phyloP scores from a whole-genome alignment of 2,329 filamentous ascomycete genomes.

The Nakataea oryzae region DNA sequence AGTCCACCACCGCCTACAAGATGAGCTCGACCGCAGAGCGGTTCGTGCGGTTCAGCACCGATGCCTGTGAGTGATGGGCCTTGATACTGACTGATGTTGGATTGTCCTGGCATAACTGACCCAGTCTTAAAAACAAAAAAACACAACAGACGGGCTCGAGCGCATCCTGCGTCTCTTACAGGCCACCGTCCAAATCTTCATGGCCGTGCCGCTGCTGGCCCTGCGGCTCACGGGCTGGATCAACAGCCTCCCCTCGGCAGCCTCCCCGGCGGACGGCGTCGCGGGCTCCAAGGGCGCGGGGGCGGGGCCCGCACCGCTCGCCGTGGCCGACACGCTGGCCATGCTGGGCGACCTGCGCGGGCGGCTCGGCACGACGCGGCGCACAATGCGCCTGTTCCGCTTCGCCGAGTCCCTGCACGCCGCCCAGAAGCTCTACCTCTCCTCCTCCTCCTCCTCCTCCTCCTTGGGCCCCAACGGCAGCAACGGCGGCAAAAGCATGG shows the following conservation, averaged over 20 bases:
- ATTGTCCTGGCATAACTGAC: not conserved
- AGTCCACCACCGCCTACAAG: not conserved
- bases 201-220: constrained; percentile 28
- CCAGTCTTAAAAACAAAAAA: not conserved
- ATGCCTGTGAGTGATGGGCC: constrained; percentile 29
- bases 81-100: not conserved
- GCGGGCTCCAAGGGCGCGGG: not conserved
- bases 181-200: constrained; percentile 35
- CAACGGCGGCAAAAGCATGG: constrained; percentile 15
- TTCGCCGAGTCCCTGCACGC: constrained; percentile 50
- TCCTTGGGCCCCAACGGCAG: not conserved
- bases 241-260: constrained; percentile 16
- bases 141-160: constrained; percentile 51
- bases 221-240: not conserved
- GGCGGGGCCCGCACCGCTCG: constrained; percentile 6
- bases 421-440: constrained; percentile 32
- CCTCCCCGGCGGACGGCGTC: constrained; percentile 8
- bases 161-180: constrained; percentile 49
- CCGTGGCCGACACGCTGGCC: constrained; percentile 16
- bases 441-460: constrained; percentile 11
- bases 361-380: constrained; percentile 38
- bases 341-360: constrained; percentile 20
- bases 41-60: constrained; percentile 33
- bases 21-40: constrained; percentile 14
- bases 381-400: constrained; percentile 59